A percentile compares a stretch with the other conserved stretches of the same genome.
Evolutionary conservation across 169 alveolate species (phyloP).

Genomic region (Babesia sp.): DNA sequence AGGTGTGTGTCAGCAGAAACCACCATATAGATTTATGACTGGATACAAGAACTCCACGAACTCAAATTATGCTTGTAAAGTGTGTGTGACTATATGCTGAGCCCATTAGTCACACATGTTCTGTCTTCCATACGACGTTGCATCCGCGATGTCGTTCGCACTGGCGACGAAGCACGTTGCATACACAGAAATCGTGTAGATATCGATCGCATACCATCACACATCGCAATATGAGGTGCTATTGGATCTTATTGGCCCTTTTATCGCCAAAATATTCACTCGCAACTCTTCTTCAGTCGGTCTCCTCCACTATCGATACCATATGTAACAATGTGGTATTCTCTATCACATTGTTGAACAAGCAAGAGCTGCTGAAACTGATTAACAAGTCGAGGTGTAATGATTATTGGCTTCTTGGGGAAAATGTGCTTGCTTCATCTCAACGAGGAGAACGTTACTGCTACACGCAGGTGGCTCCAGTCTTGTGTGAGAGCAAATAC

Average conservation of each 20-base stretch:
- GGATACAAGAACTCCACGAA: no score
- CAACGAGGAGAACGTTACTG: conserved; percentile 40
- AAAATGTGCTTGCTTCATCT: conserved; percentile 35
- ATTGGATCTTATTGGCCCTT: neutral
- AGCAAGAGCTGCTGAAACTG: conserved; percentile 32
- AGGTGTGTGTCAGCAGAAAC: neutral
- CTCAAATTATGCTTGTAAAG: no score
- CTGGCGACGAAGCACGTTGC: neutral
- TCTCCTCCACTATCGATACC: conserved; percentile 36
- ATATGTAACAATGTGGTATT: conserved; percentile 49
- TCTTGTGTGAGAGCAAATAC: conserved; percentile 51
- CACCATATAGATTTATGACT: neutral
- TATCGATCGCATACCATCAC: no score
- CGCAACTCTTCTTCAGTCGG: conserved; percentile 44
- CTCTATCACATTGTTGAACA: conserved; percentile 33
- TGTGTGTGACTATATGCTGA: no score
- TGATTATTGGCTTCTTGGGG: conserved; percentile 57
- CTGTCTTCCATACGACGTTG: no score
- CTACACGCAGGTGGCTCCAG: conserved; percentile 42
- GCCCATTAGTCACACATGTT: no score
- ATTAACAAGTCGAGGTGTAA: conserved; percentile 40
- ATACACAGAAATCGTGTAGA: neutral
- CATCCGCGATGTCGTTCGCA: neutral
- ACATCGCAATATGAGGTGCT: neutral
- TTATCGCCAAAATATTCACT: neutral